phyloP scores from a whole-genome alignment of 2,329 filamentous ascomycete genomes.

The Aspergillus pseudoterreus region DNA sequence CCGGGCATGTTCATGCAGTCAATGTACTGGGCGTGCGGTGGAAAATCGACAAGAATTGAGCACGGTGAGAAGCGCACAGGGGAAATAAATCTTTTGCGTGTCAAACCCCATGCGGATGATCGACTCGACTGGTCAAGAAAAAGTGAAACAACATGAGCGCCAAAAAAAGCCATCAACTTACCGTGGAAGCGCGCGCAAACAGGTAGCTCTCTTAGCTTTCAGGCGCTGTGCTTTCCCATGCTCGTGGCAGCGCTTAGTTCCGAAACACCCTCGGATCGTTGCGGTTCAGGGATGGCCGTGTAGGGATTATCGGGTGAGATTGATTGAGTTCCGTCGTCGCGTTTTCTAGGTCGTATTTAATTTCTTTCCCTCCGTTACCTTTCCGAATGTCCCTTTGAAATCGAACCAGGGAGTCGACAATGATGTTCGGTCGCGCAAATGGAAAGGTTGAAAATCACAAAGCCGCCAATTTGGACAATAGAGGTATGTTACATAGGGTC shows the following conservation, averaged over 20 bases:
- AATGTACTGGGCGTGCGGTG: not conserved
- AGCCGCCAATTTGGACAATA: slow-evolving; percentile 9
- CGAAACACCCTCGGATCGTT: slow-evolving; percentile 5
- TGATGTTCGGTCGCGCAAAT: not conserved
- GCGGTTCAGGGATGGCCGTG: slow-evolving; percentile 1
- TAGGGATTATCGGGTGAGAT: not conserved
- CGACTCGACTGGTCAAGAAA: not conserved
- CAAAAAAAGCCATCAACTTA: slow-evolving; percentile 21
- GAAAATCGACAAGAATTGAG: not conserved
- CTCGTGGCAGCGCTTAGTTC: slow-evolving; percentile 24
- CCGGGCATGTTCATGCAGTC: not conserved
- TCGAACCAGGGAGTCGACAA: not conserved
- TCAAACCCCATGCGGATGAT: not conserved
- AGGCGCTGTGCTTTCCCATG: slow-evolving; percentile 25
- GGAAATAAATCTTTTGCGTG: not conserved
- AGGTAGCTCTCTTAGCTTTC: slow-evolving; percentile 14
- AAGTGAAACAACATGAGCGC: slow-evolving; percentile 12
- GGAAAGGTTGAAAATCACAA: slow-evolving; percentile 6
- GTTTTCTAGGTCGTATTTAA: slow-evolving; percentile 3
- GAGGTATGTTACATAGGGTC: slow-evolving; percentile 15
- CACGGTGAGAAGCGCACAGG: not conserved
- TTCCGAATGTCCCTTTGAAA: slow-evolving; percentile 5
- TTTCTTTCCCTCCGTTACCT: not conserved
- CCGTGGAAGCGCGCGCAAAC: slow-evolving; percentile 28
- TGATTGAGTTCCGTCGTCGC: not conserved